phyloP scores from a whole-genome alignment of 805 yeast species.

The Torulaspora microellipsoides region DNA sequence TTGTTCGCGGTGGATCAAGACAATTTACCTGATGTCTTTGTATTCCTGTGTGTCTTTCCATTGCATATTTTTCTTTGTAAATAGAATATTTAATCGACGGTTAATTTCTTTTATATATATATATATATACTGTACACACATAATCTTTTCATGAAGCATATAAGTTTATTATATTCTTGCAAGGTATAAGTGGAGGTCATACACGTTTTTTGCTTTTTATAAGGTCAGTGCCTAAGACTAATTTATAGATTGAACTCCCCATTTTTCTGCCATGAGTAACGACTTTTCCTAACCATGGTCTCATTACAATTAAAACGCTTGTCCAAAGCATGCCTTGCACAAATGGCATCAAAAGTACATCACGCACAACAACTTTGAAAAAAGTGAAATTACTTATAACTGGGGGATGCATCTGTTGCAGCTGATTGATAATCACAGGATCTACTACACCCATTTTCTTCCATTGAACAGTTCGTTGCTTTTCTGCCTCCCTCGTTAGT shows the following conservation, averaged over 20 bases:
- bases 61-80: conserved; percentile 9
- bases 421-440: conserved; percentile 10
- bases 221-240: conserved; percentile 16
- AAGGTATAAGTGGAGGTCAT: conserved; percentile 1
- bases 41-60: neutral
- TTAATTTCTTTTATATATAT: neutral
- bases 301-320: conserved; percentile 36
- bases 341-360: conserved; percentile 50
- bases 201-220: conserved; percentile 9
- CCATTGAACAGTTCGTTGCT: conserved; percentile 14
- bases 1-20: conserved; percentile 90
- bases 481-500: conserved; percentile 27
- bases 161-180: neutral
- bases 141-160: neutral
- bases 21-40: conserved; percentile 52
- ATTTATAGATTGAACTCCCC: conserved; percentile 21
- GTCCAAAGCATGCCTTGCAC: conserved; percentile 49
- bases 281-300: conserved; percentile 35
- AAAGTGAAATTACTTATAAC: conserved; percentile 41
- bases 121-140: neutral
- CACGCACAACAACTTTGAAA: conserved; percentile 45
- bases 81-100: conserved; percentile 4
- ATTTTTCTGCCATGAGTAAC: conserved; percentile 26
- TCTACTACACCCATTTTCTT: conserved; percentile 14
- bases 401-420: conserved; percentile 14